Evolutionary conservation across 805 yeast genomes (phyloP).

Genomic region (Yarrowia keelungensis): DNA sequence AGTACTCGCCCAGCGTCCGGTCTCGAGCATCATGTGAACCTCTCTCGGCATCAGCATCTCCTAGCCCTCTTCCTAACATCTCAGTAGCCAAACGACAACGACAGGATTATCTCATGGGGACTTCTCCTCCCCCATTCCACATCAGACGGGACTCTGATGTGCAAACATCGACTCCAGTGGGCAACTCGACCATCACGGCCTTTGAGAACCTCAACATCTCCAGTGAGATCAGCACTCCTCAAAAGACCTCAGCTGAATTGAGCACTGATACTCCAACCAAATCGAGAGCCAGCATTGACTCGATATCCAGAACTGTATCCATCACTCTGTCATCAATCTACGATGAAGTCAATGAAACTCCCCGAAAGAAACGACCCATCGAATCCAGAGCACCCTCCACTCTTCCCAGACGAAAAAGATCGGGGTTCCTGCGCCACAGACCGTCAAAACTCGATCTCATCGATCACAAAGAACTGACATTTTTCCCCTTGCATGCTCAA

Average conservation of each 20-base stretch:
- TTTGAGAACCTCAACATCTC: constrained; percentile 14
- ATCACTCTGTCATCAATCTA: constrained; percentile 25
- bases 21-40: constrained; percentile 19
- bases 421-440: constrained; percentile 36
- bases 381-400: constrained; percentile 27
- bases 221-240: not conserved
- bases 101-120: constrained; percentile 26
- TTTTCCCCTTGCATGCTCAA: constrained; percentile 46
- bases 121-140: constrained; percentile 26
- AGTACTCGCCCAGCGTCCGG: constrained; percentile 2
- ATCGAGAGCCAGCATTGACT: not conserved
- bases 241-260: not conserved
- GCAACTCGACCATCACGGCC: not conserved
- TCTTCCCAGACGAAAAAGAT: constrained; percentile 39
- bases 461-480: constrained; percentile 52
- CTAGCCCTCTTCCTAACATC: constrained; percentile 22
- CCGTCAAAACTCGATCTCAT: constrained; percentile 53
- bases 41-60: constrained; percentile 29
- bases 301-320: constrained; percentile 6
- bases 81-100: constrained; percentile 30
- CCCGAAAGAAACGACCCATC: constrained; percentile 32
- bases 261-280: constrained; percentile 11
- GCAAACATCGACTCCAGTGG: constrained; percentile 12
- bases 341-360: constrained; percentile 18
- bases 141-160: constrained; percentile 33